Evolutionary conservation across 1,284 basidiomycete species (phyloP), one percentile per base, ranked within the genome.

Genomic region (Moniliella sp.): DNA sequence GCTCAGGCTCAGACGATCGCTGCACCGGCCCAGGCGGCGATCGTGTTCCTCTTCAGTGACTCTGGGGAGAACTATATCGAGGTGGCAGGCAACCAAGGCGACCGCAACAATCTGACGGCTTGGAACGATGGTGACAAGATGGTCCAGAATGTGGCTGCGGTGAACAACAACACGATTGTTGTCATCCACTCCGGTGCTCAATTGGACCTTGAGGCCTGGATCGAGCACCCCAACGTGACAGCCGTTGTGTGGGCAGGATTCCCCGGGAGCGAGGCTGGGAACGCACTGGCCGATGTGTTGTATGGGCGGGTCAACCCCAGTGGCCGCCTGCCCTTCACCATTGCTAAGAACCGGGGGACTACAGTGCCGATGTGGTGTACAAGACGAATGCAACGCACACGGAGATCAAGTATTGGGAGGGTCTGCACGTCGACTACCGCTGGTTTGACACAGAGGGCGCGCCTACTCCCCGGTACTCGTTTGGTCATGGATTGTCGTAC

Each of bases 401-500:
- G 3, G 66, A 70, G 38, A 62, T 75, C n/a, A 55, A 68, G n/a
- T 64, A 80, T 57, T 69, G 64, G 3, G 78, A 81, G 71, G 67
- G 69, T 7, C 56, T 80, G 27, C 61, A 71, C 46, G 73, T 81
- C 48, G 78, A 80, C 61, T 65, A 66, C 52, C 61, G 58, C 39
- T 63, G 61, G 58, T 82, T 82, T 53, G 75, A 80, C 43, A 65
- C 70, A 31, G 67, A 74, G 42, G 59, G 66, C 37, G 71, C 74
- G 36, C n/a, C n/a, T n/a, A 61, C 61, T 1, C 73, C 74, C 0
- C 64, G 70, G 13, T 75, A 65, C 55, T 74, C 76, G 49, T 84
- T 83, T 54, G 81, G 80, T 0, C 81, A 72, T 55, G 81, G 81
- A 0, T 61, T 86, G 44, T 78, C 74, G 36, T 88, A 86, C 64